Conservation (phyloP, 805 yeast genomes). For the Ogataea degrootiae region DNA sequence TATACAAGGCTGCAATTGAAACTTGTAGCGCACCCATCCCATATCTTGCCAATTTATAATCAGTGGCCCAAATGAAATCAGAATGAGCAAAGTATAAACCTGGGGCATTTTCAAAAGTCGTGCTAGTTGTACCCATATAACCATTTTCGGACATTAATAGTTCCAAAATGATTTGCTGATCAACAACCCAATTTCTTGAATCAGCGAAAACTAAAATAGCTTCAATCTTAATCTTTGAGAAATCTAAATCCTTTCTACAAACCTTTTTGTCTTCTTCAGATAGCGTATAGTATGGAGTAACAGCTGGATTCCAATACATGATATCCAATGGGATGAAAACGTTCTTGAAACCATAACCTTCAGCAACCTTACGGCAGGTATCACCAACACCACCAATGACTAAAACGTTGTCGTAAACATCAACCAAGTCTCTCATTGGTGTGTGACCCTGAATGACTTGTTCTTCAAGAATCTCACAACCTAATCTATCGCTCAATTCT, state of each 20-base stretch:
- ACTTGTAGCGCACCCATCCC: conserved; percentile 96
- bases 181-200: conserved; percentile 90
- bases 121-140: conserved; percentile 75
- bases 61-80: conserved; percentile 91
- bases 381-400: conserved; percentile 91
- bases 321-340: conserved; percentile 81
- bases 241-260: conserved; percentile 56
- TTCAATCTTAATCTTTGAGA: conserved; percentile 62
- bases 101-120: conserved; percentile 73
- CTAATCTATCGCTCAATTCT: conserved; percentile 61
- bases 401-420: conserved; percentile 62
- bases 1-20: conserved; percentile 77
- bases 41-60: conserved; percentile 73
- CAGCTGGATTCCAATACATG: conserved; percentile 82
- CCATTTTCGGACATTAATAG: conserved; percentile 72
- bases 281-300: conserved; percentile 75
- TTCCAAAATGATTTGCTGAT: conserved; percentile 84
- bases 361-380: conserved; percentile 77
- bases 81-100: conserved; percentile 84
- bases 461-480: conserved; percentile 56
- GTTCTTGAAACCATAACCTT: conserved; percentile 75
- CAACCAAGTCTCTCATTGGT: conserved; percentile 81
- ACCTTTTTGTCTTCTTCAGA: conserved; percentile 64
- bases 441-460: conserved; percentile 93
- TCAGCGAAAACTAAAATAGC: conserved; percentile 89